A percentile compares a stretch with the other conserved stretches of the same genome.
Conservation (phyloP, 2,329 filamentous ascomycete genomes). For the Ophiostoma himal-ulmi region DNA sequence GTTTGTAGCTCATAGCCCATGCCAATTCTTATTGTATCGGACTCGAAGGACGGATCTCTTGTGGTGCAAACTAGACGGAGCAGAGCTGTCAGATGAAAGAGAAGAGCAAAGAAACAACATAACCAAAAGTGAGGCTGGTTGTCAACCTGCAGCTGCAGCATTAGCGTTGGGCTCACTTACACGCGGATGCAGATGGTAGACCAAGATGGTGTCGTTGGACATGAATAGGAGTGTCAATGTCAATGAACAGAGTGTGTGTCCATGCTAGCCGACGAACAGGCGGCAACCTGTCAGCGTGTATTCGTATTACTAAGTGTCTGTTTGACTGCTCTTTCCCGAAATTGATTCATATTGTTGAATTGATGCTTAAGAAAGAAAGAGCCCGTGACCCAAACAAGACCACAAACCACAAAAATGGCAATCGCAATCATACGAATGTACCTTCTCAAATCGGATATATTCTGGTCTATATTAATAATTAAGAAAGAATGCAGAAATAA, state of each 20-base stretch:
- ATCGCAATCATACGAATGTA: background rate
- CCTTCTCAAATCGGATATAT: background rate
- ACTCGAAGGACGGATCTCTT: too few relatives aligned
- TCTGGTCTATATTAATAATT: too few relatives aligned
- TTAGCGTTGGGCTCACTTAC: constrained; percentile 21
- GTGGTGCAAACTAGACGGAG: too few relatives aligned
- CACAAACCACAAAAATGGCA: too few relatives aligned
- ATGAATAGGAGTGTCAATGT: background rate
- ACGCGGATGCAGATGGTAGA: constrained; percentile 17
- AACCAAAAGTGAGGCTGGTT: constrained; percentile 6
- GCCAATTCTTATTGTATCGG: too few relatives aligned
- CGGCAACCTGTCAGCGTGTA: background rate
- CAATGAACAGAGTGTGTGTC: background rate
- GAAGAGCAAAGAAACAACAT: background rate
- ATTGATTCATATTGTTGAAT: background rate
- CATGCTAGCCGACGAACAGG: background rate
- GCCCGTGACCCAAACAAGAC: too few relatives aligned
- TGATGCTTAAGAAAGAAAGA: background rate
- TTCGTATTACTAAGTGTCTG: background rate
- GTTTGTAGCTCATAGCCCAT: too few relatives aligned
- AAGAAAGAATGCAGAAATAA: too few relatives aligned
- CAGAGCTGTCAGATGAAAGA: background rate
- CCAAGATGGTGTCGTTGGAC: constrained; percentile 10
- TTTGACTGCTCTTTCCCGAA: background rate
- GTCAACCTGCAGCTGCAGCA: constrained; percentile 12